A percentile compares a stretch with the other conserved stretches of the same genome.
These are phyloP conservation scores for Talaromyces verruculosus DNA, from an alignment of 2,329 filamentous ascomycete genomes.

Conservation along the genomic window DNA sequence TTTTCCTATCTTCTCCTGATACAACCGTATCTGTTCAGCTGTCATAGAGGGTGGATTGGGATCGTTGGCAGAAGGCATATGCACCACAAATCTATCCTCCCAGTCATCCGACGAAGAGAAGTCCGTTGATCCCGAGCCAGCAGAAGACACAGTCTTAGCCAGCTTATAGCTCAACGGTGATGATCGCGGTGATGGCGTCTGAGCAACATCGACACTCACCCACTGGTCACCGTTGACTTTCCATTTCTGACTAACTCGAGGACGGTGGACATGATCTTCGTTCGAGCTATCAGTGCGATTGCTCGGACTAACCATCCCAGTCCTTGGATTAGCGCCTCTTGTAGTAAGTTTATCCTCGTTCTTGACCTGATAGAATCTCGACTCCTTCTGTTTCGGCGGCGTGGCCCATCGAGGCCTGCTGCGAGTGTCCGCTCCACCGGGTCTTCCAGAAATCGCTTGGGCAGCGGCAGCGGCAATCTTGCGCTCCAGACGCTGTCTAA, in stretches of 20 bases:
- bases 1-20: slow-evolving; percentile 36
- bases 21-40: slow-evolving; percentile 40
- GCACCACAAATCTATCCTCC: slow-evolving; percentile 45
- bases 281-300: slow-evolving; percentile 27
- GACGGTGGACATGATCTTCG: slow-evolving; percentile 20
- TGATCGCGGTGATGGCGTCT: slow-evolving; percentile 26
- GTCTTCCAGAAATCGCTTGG: slow-evolving; percentile 19
- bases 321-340: slow-evolving; percentile 37
- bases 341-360: slow-evolving; percentile 37
- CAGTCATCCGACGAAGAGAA: slow-evolving; percentile 35
- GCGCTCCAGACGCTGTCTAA: slow-evolving; percentile 21
- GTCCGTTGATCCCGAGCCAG: slow-evolving; percentile 31
- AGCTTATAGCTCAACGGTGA: slow-evolving; percentile 22
- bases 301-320: slow-evolving; percentile 40
- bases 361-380: slow-evolving; percentile 22
- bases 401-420: slow-evolving; percentile 20
- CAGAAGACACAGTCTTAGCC: slow-evolving; percentile 32
- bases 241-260: slow-evolving; percentile 31
- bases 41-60: slow-evolving; percentile 44
- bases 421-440: slow-evolving; percentile 16
- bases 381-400: slow-evolving; percentile 16
- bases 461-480: slow-evolving; percentile 21
- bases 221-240: slow-evolving; percentile 38
- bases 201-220: slow-evolving; percentile 33
- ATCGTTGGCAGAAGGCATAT: slow-evolving; percentile 46